These are phyloP conservation scores for Cupressus sempervirens DNA, from an alignment of 75 land plant genomes.

Conservation along the genomic window DNA sequence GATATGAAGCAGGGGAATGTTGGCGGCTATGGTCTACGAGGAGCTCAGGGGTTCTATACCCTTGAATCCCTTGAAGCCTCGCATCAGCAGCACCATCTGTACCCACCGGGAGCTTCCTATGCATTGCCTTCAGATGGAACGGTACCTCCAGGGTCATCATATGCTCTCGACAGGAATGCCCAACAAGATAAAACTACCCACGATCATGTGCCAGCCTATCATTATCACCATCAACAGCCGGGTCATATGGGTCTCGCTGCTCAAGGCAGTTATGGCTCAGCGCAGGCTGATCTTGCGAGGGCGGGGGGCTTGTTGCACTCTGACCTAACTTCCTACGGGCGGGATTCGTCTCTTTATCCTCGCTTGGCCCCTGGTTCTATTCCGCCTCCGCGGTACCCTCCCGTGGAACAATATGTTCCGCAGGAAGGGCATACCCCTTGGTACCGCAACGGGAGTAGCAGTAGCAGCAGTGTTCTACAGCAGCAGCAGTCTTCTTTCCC, in stretches of 20 bases:
- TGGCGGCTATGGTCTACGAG: neutral
- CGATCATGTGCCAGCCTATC: neutral
- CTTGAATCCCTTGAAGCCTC: neutral
- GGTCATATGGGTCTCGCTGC: neutral
- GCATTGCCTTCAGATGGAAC: neutral
- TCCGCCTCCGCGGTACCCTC: neutral
- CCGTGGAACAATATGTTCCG: neutral
- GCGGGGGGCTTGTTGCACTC: neutral
- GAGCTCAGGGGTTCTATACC: constrained; percentile 7
- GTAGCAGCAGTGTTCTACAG: neutral
- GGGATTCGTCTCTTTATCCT: neutral
- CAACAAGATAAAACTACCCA: neutral
- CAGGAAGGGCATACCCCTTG: neutral
- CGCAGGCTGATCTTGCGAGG: neutral
- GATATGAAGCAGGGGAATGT: neutral
- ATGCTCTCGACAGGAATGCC: too few species aligned
- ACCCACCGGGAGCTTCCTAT: neutral
- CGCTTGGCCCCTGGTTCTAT: neutral
- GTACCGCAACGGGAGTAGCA: neutral
- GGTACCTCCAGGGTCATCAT: neutral
- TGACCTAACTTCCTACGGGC: neutral
- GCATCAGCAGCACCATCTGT: neutral
- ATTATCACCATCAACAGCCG: constrained; percentile 2
- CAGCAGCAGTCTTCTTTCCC: neutral
- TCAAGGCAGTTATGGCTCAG: neutral